Evolutionary conservation across 2,329 filamentous ascomycete genomes (phyloP).

Genomic region (Eutypella sp.): DNA sequence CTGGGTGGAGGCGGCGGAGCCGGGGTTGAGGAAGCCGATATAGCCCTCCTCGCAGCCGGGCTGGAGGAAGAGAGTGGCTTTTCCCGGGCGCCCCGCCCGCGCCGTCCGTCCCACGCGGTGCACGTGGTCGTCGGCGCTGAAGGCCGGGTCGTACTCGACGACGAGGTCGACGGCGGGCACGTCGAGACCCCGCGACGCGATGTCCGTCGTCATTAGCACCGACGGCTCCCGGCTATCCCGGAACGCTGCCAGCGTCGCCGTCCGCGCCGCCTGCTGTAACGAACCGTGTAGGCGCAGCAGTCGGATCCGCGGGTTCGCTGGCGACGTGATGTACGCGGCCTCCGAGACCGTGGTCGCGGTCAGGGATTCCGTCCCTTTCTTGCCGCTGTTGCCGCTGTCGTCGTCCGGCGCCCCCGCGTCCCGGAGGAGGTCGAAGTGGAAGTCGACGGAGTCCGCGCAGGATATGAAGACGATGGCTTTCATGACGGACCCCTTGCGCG

Average conservation of each 20-base stretch:
- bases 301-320: slow-evolving; percentile 67
- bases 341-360: slow-evolving; percentile 60
- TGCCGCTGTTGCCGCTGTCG: too few species aligned
- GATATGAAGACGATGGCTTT: slow-evolving; percentile 97
- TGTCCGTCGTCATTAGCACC: slow-evolving; percentile 89
- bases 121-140: slow-evolving; percentile 87
- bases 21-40: slow-evolving; percentile 61
- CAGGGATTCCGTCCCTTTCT: too few species aligned
- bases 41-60: slow-evolving; percentile 93
- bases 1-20: slow-evolving; percentile 43
- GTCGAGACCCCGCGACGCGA: slow-evolving; percentile 91
- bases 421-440: slow-evolving; percentile 82
- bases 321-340: slow-evolving; percentile 67
- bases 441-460: slow-evolving; percentile 94
- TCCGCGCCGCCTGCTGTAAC: slow-evolving; percentile 80
- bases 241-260: slow-evolving; percentile 79
- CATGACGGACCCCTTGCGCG: slow-evolving; percentile 85
- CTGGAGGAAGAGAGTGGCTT: slow-evolving; percentile 82
- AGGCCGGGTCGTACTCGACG: slow-evolving; percentile 93
- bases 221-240: slow-evolving; percentile 67
- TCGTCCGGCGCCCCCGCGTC: slow-evolving; percentile 23
- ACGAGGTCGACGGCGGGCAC: slow-evolving; percentile 92
- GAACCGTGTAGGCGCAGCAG: slow-evolving; percentile 90
- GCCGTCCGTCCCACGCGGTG: slow-evolving; percentile 94
- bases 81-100: slow-evolving; percentile 81